Evolutionary conservation across 2,329 filamentous ascomycete genomes (phyloP).

Genomic region (Pseudogymnoascus sp.): DNA sequence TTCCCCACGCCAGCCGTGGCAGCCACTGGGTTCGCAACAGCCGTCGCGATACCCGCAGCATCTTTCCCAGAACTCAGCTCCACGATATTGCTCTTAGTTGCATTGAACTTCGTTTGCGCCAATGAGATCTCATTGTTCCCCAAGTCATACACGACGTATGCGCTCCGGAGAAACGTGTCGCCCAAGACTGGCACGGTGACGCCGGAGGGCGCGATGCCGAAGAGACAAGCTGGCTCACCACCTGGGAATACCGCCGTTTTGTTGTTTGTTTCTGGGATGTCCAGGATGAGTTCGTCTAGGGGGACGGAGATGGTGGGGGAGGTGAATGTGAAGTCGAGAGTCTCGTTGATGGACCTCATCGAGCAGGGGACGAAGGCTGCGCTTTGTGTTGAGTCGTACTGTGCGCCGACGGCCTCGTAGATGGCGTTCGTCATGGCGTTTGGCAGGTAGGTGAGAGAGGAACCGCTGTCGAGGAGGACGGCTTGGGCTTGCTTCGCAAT

Average conservation of each 20-base stretch:
- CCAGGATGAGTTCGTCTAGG: constrained; percentile 54
- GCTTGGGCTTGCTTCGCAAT: constrained; percentile 47
- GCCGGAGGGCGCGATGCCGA: constrained; percentile 58
- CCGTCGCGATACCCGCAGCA: constrained; percentile 48
- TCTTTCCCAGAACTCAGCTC: constrained; percentile 48
- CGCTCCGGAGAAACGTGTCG: constrained; percentile 68
- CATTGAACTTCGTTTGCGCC: constrained; percentile 60
- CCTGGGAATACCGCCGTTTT: constrained; percentile 45
- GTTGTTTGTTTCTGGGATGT: constrained; percentile 39
- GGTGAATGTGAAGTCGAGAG: constrained; percentile 50
- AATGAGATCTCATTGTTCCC: constrained; percentile 65
- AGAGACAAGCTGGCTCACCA: constrained; percentile 53
- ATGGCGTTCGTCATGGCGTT: constrained; percentile 47
- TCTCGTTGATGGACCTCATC: constrained; percentile 36
- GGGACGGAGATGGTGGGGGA: constrained; percentile 47
- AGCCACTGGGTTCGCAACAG: constrained; percentile 41
- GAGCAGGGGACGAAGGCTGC: constrained; percentile 57
- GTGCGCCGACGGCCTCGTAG: constrained; percentile 51
- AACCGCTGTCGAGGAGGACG: constrained; percentile 66
- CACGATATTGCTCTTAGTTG: constrained; percentile 41
- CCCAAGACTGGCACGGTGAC: constrained; percentile 56
- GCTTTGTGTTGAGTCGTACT: constrained; percentile 46
- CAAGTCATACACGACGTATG: constrained; percentile 71
- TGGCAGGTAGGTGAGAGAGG: constrained; percentile 61
- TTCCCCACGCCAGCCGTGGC: constrained; percentile 38